Percentiles rank a stretch among this genome's conserved stretches.
Evolutionary conservation across 176 grass and related monocot species (phyloP).

Genomic region (bread wheat (Triticum aestivum)): DNA sequence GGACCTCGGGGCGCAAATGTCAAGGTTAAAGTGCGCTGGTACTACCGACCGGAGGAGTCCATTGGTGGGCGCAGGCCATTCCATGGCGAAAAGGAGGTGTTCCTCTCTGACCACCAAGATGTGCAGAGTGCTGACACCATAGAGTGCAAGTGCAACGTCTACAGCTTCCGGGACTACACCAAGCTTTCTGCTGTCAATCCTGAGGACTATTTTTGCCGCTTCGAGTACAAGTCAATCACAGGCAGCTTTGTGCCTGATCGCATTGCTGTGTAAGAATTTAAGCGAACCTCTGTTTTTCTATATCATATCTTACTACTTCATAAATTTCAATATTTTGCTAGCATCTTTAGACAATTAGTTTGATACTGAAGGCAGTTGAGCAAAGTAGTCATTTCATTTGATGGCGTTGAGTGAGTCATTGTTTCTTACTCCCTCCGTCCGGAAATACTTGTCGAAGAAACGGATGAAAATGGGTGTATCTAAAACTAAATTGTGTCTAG

Average conservation of each 20-base stretch:
- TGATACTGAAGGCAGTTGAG: background rate
- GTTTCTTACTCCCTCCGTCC: background rate
- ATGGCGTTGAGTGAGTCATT: background rate
- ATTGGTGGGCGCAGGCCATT: slow-evolving; percentile 68
- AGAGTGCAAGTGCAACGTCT: slow-evolving; percentile 80
- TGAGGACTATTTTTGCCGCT: slow-evolving; percentile 85
- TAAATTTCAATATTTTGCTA: background rate
- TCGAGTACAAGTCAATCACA: slow-evolving; percentile 77
- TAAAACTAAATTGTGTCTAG: too few relatives aligned
- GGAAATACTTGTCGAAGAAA: too few relatives aligned
- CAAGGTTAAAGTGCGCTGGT: slow-evolving; percentile 74
- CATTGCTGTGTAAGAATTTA: slow-evolving; percentile 76
- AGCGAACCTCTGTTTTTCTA: background rate
- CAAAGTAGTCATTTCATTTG: background rate
- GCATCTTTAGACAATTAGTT: background rate
- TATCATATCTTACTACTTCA: background rate
- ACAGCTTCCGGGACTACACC: slow-evolving; percentile 68
- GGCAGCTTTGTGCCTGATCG: slow-evolving; percentile 76
- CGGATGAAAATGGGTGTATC: too few relatives aligned
- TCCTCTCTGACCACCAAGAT: slow-evolving; percentile 92
- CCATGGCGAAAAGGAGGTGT: slow-evolving; percentile 79
- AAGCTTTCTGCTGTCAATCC: slow-evolving; percentile 68
- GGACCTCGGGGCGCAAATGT: slow-evolving; percentile 56
- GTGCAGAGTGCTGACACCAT: slow-evolving; percentile 91
- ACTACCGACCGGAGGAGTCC: slow-evolving; percentile 91